A percentile compares a stretch with the other conserved stretches of the same genome.
phyloP scores from a whole-genome alignment of 1,284 basidiomycete genomes.

The Apiotrichum laibachii region DNA sequence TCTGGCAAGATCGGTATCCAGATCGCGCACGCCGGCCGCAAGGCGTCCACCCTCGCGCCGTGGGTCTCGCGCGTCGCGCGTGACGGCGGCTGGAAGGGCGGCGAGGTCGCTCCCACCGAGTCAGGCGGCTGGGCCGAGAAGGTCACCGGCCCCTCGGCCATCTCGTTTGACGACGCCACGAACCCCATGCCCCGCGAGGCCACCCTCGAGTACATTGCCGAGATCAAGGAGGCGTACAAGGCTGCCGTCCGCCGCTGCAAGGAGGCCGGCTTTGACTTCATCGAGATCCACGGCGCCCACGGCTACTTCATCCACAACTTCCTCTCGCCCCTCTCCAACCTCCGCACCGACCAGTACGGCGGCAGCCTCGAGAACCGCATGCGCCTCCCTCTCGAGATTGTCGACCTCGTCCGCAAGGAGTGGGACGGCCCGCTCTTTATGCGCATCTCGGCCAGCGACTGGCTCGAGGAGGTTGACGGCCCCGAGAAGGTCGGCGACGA shows the following conservation, averaged over 20 bases:
- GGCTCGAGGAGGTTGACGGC: conserved; percentile 60
- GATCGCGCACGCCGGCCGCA: conserved; percentile 73
- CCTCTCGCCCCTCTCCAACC: conserved; percentile 68
- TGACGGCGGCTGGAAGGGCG: conserved; percentile 42
- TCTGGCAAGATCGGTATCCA: conserved; percentile 69
- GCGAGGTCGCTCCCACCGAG: conserved; percentile 50
- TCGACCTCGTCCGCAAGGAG: conserved; percentile 57
- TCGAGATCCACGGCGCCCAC: conserved; percentile 74
- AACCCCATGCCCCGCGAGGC: conserved; percentile 62
- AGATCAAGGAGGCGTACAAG: conserved; percentile 65
- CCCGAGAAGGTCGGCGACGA: conserved; percentile 49
- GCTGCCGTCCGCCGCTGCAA: conserved; percentile 64
- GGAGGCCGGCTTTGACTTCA: conserved; percentile 70
- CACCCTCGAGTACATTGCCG: conserved; percentile 59
- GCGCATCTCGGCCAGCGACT: conserved; percentile 71
- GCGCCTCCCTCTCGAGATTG: conserved; percentile 63
- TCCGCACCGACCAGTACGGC: conserved; percentile 68
- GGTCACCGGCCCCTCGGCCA: conserved; percentile 57
- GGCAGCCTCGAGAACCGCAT: conserved; percentile 70
- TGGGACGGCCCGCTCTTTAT: conserved; percentile 73
- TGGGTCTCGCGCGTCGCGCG: conserved; percentile 54
- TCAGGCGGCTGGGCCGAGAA: conserved; percentile 70
- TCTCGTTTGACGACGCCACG: conserved; percentile 56
- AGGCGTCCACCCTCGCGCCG: conserved; percentile 63
- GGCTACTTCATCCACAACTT: conserved; percentile 65